Conservation (phyloP, 2,329 filamentous ascomycete genomes). For the Fonsecaea pugnacius region DNA sequence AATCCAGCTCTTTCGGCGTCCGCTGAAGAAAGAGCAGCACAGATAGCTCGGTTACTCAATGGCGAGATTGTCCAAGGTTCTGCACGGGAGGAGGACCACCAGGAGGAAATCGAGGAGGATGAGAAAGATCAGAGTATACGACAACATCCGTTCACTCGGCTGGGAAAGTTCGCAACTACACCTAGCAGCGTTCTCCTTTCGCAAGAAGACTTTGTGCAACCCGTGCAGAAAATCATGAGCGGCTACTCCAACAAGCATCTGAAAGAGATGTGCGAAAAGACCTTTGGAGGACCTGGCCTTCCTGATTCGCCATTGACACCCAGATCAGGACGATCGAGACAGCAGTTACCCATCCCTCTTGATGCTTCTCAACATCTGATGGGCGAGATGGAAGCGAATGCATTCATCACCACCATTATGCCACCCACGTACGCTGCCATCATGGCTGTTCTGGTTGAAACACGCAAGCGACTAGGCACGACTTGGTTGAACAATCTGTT, state of each 20-base stretch:
- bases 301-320: conserved; percentile 74
- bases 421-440: conserved; percentile 65
- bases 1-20: conserved; percentile 29
- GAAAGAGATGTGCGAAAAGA: conserved; percentile 68
- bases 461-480: conserved; percentile 63
- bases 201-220: conserved; percentile 67
- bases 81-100: conserved; percentile 35
- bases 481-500: conserved; percentile 63
- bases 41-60: conserved; percentile 47
- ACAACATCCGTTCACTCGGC: conserved; percentile 71
- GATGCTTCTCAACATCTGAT: conserved; percentile 61
- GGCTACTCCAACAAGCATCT: conserved; percentile 76
- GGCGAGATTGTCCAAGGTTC: conserved; percentile 52
- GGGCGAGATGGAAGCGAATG: conserved; percentile 65
- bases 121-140: conserved; percentile 41
- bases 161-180: conserved; percentile 74
- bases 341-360: conserved; percentile 63
- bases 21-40: conserved; percentile 41
- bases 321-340: conserved; percentile 51
- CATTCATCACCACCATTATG: conserved; percentile 63
- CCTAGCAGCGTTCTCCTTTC: conserved; percentile 79
- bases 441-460: conserved; percentile 62
- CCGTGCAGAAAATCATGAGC: conserved; percentile 70
- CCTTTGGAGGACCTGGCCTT: conserved; percentile 76
- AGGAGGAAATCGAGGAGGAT: conserved; percentile 41